Percentiles rank a stretch among this genome's conserved stretches.
These are phyloP conservation scores for Pleurotus cornucopiae DNA, from an alignment of 768 basidiomycete species.

Conservation along the genomic window DNA sequence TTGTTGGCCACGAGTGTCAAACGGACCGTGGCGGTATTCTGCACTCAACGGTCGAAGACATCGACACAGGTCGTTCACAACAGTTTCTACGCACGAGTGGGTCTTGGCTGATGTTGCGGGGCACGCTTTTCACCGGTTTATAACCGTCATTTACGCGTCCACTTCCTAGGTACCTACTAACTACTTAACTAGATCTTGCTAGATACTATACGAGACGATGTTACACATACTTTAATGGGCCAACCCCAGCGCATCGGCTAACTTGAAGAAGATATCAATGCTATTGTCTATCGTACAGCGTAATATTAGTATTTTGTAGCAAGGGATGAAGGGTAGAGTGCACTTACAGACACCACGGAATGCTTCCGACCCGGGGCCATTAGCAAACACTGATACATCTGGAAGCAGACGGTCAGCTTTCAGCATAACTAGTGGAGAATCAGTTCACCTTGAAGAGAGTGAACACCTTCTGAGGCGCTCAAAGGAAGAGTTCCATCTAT, in stretches of 20 bases:
- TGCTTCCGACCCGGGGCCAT: conserved; percentile 34
- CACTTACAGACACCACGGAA: conserved; percentile 41
- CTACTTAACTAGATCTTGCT: too few relatives aligned
- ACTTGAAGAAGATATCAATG: conserved; percentile 39
- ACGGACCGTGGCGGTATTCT: too few relatives aligned
- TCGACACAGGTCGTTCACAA: too few relatives aligned
- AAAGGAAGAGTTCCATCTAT: conserved; percentile 30
- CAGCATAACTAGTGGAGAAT: neutral
- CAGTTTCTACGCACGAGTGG: too few relatives aligned
- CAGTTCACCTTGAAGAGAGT: conserved; percentile 31
- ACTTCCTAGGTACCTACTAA: too few relatives aligned
- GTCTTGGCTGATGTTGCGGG: too few relatives aligned
- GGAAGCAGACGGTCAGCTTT: conserved; percentile 2
- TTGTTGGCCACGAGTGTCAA: too few relatives aligned
- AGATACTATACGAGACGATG: too few relatives aligned
- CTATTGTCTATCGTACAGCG: conserved; percentile 29
- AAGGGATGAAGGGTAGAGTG: neutral
- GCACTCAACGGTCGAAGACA: too few relatives aligned
- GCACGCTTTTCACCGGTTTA: too few relatives aligned
- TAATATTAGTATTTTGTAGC: neutral
- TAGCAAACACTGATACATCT: conserved; percentile 43
- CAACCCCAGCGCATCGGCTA: conserved; percentile 31
- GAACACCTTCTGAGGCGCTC: conserved; percentile 34
- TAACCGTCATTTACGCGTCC: too few relatives aligned
- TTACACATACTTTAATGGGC: neutral